Evolutionary conservation across 2,329 filamentous ascomycete species (phyloP), one percentile per base, ranked within the genome.

Genomic region (Plenodomus lindquistii): DNA sequence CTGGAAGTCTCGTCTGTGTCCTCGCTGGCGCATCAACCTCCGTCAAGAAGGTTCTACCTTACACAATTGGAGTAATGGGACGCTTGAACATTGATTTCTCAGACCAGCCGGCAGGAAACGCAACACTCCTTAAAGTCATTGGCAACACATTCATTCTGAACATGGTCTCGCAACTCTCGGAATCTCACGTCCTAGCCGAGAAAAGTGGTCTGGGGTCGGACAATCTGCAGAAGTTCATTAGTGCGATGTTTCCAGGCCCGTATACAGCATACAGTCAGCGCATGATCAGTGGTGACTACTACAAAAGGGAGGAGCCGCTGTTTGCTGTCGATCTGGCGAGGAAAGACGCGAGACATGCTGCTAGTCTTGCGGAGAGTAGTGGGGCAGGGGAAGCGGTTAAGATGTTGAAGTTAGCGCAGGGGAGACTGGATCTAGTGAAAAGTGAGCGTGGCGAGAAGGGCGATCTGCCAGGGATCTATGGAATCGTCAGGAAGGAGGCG

Each of bases 101-200:
- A 37, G 84, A 81, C 55, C 81, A 89, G 71, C 81, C 86, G 1
- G 85, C 86, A 40, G 83, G 86, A 43, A 83, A 84, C 44, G 85
- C 91, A 4, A 81, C 85, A 1, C 81, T 84, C 38, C 77, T 96
- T 40, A 94, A 96, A 74, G 78, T 96, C 17, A 81, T 96, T 9
- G 91, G 92, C 48, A 96, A 96, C 72, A 89, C 88, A 0, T 92
- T 96, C 69, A 81, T 96, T 60, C 70, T 95, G 35, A 88, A 89
- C 75, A 92, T 92, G 81, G 82, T 92, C 19, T 87, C 91, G 65
- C 81, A 89, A 42, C 76, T 96, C 3, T 85, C 88, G 1, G 90
- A 96, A 75, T 88, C 86, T 5, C 82, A 93, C 65, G 84, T 87
- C 1, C 74, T 91, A 5, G 90, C 90, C 4, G 91, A 96, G 72